Evolutionary conservation across 306 rosid species (phyloP).

Genomic region (Prunus armeniaca): DNA sequence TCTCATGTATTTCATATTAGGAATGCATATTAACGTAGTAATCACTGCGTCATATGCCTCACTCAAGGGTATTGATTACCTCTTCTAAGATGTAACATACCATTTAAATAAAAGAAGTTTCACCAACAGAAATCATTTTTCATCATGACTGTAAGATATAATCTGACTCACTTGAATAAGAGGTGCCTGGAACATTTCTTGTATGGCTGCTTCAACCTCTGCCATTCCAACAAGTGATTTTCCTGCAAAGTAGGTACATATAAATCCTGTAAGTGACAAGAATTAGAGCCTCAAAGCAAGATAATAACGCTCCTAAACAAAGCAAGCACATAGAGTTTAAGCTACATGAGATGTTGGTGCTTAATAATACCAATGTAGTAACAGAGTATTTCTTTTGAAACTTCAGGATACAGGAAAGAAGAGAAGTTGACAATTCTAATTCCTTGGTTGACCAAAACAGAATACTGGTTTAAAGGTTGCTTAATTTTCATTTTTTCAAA

Average conservation of each 20-base stretch:
- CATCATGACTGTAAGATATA: too few relatives aligned
- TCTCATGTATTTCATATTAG: too few relatives aligned
- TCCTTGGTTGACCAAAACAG: neutral
- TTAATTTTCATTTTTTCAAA: neutral
- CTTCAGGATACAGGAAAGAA: neutral
- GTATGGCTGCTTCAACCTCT: constrained; percentile 88
- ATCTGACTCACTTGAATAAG: too few relatives aligned
- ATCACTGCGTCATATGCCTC: too few relatives aligned
- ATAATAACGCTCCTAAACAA: neutral
- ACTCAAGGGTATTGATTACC: too few relatives aligned
- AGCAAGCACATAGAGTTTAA: neutral
- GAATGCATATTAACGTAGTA: too few relatives aligned
- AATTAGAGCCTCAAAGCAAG: neutral
- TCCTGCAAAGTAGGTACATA: constrained; percentile 37
- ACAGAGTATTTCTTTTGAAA: neutral
- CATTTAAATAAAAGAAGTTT: too few relatives aligned
- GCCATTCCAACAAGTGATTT: constrained; percentile 64
- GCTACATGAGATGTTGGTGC: neutral
- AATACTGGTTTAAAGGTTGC: neutral
- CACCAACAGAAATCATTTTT: too few relatives aligned
- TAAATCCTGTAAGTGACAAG: constrained; percentile 18
- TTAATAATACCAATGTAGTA: neutral
- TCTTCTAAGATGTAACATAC: too few relatives aligned
- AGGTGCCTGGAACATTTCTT: constrained; percentile 97
- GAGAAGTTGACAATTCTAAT: neutral